Evolutionary conservation across 148 eudicot species (phyloP), one percentile per base, ranked within the genome.

Genomic region (Camellia granthamiana): DNA sequence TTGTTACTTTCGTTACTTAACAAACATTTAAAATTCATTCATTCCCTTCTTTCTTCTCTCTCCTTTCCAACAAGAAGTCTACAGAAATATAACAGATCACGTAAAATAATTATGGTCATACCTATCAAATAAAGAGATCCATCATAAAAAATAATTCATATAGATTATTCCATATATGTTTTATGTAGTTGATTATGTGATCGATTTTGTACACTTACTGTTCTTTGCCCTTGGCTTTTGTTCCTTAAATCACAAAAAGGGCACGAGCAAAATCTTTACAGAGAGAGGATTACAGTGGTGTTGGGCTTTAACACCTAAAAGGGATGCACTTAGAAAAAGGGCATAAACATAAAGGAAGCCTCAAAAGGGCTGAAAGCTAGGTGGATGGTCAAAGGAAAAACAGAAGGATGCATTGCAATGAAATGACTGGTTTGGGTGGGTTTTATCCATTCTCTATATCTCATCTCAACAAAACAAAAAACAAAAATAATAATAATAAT

Each of bases 301-400:
- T 16, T 15, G 19, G 46, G 69, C 51, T 15, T 80, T 80, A 62
- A 72, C 71, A 51, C 41, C 23, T 12, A 79, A 47, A 79, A 56
- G 78, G 49, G 51, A 46, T 47, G 69, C 76, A 83, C 79, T 69
- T 49, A 42, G 15, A 21, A 79, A 30, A 69, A 75, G 71, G 61
- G 80, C 52, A 42, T 66, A 46, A 75, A 74, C n/a, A 47, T 64
- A 78, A 79, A 75, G 75, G 60, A 69, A 66, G n/a, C 88, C 83
- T 88, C 78, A 86, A 88, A 88, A 86, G 90, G 84, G 90, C 85
- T 84, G 88, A 86, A 88, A 30, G 38, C 38, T 30, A 86, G 90
- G 59, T 64, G 82, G 78, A 82, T 83, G 16, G 85, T 80, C 83
- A 86, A 86, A 78, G 75, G 79, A 67, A 68, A 68, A 80, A 56